These are phyloP conservation scores for Cornus controversa DNA, from an alignment of 148 eudicot genomes.

Conservation along the genomic window DNA sequence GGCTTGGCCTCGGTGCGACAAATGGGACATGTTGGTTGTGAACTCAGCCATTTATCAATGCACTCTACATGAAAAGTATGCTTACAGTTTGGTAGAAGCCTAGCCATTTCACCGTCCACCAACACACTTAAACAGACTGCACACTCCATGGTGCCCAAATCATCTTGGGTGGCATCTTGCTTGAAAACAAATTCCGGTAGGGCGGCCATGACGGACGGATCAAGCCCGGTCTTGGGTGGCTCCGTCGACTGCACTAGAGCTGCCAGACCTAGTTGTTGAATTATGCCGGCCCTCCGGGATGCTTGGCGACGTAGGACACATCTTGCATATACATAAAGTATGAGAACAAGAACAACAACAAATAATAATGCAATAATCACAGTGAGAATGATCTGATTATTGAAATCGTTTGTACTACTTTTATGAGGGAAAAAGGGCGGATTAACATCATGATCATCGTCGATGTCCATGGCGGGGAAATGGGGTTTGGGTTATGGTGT, in stretches of 20 bases:
- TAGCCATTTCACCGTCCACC: conserved; percentile 36
- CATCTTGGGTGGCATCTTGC: background rate
- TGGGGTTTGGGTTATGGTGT: background rate
- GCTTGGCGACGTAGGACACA: conserved; percentile 34
- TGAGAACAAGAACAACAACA: conserved; percentile 24
- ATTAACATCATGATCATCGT: conserved; percentile 1
- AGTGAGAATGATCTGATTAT: conserved; percentile 37
- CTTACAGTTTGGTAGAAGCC: conserved; percentile 52
- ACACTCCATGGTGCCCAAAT: conserved; percentile 24
- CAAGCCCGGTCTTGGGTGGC: conserved; percentile 44
- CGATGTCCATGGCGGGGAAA: background rate
- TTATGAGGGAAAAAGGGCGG: background rate
- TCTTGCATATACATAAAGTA: conserved; percentile 35
- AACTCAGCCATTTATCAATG: conserved; percentile 50
- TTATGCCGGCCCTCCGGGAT: conserved; percentile 19
- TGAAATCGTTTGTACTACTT: conserved; percentile 5
- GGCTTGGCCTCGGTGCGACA: conserved; percentile 60
- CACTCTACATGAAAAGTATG: conserved; percentile 63
- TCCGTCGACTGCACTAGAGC: conserved; percentile 11
- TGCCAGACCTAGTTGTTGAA: conserved; percentile 9
- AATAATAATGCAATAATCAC: conserved; percentile 35
- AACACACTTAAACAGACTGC: conserved; percentile 46
- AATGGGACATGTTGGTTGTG: conserved; percentile 54
- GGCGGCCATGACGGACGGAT: conserved; percentile 36
- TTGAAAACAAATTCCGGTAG: conserved; percentile 39